Evolutionary conservation across 768 basidiomycete genomes (phyloP), one percentile per base, ranked within the genome.

Genomic region (Boletus rufocinnamomeus): DNA sequence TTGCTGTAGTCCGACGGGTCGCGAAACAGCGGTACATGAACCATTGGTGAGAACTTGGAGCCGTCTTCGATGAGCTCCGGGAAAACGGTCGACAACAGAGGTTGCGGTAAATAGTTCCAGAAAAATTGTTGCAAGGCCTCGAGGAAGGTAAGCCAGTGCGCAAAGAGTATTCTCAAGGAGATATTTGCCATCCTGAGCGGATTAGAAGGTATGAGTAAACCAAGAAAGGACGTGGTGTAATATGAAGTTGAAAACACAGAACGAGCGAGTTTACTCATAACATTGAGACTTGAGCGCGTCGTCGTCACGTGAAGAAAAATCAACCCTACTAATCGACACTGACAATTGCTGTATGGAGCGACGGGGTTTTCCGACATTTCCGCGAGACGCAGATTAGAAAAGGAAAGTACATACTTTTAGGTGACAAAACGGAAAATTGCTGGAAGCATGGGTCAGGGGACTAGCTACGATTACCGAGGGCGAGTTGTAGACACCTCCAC

Each of bases 231-330:
- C 0, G 27, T 3, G 8, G 25, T 28, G 17, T 17, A n/a, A 32
- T 17, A 35, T 37, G 53, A 53, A 27, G 44, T 38, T n/a, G 44
- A 9, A 47, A 47, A 35, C 14, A 16, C 34, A 37, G 13, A 28
- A 17, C 32, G 19, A n/a, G 27, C 27, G 14, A 23, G 32, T 32
- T 28, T 25, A 4, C 14, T 13, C 14, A n/a, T 21, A 5, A 7
- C 4, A 8, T 11, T n/a, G n/a, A n/a, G n/a, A n/a, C n/a, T 35
- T n/a, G 58, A 61, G 23, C 59, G 63, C 59, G 55, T 65, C 53
- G 40, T 44, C 13, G 21, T 66, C 66, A 66, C 66, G 66, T 66
- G 66, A 46, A 17, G 16, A 23, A 53, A 67, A 65, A 61, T 63
- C 64, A 63, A 63, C 57, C 57, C 6, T 51, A 17, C 49, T 7